phyloP scores from a whole-genome alignment of 2,329 filamentous ascomycete genomes.

The Rhexocercosporidium sp. region DNA sequence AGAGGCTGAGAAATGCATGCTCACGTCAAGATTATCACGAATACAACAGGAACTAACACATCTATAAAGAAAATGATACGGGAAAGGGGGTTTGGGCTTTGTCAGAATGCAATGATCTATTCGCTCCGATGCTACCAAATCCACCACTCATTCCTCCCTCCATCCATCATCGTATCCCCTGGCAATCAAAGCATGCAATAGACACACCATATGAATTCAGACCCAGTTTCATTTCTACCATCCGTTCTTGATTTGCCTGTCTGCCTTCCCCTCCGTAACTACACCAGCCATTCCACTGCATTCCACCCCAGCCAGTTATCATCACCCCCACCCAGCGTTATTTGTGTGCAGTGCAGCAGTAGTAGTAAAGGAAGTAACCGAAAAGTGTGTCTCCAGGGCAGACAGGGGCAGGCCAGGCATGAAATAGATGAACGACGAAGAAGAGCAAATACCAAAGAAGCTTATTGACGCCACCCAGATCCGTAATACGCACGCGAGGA shows the following conservation, averaged over 20 bases:
- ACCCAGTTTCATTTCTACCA: constrained; percentile 1
- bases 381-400: neutral
- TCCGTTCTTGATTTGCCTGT: neutral
- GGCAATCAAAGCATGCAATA: constrained; percentile 8
- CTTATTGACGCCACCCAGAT: constrained; percentile 4
- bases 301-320: constrained; percentile 2
- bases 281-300: neutral
- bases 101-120: constrained; percentile 34
- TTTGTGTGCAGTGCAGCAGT: constrained; percentile 3
- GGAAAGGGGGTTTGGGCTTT: neutral
- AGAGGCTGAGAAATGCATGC: too few relatives aligned
- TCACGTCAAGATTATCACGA: neutral
- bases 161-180: constrained; percentile 8
- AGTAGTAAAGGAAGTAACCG: neutral
- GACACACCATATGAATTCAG: constrained; percentile 8
- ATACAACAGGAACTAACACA: neutral
- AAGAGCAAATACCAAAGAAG: constrained; percentile 3
- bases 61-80: too few relatives aligned
- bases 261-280: neutral
- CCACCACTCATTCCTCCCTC: constrained; percentile 4
- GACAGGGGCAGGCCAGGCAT: neutral
- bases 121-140: constrained; percentile 32
- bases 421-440: neutral
- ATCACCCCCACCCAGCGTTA: neutral
- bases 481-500: constrained; percentile 6